Percentiles rank a stretch among this genome's conserved stretches.
Conservation (phyloP, 2,329 filamentous ascomycete species). For the Fusarium poae region DNA sequence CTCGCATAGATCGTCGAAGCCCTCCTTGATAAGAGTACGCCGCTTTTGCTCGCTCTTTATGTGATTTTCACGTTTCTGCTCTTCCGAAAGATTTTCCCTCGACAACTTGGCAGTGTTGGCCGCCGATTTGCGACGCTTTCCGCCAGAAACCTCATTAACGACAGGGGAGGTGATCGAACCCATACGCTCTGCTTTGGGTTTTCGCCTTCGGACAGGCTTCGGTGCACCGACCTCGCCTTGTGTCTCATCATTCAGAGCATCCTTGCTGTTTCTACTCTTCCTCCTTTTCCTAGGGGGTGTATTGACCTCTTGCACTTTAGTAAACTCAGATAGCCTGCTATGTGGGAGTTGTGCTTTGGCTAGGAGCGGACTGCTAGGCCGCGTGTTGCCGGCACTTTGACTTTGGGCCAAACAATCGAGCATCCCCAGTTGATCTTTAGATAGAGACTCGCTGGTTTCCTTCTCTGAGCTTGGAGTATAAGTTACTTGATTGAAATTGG, state of each 20-base stretch:
- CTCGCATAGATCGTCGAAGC: constrained; percentile 82
- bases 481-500: constrained; percentile 69
- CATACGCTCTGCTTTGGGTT: constrained; percentile 60
- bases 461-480: constrained; percentile 69
- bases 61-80: constrained; percentile 87
- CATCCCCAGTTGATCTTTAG: constrained; percentile 67
- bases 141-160: constrained; percentile 53
- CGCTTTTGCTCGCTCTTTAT: constrained; percentile 91
- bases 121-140: constrained; percentile 66
- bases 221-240: constrained; percentile 54
- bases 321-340: constrained; percentile 38
- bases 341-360: constrained; percentile 33
- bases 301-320: constrained; percentile 56
- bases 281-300: constrained; percentile 65
- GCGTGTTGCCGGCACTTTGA: constrained; percentile 70
- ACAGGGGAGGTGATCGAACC: constrained; percentile 50
- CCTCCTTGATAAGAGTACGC: constrained; percentile 82
- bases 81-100: constrained; percentile 81
- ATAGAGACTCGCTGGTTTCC: constrained; percentile 69
- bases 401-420: constrained; percentile 69
- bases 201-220: constrained; percentile 60
- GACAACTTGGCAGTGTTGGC: constrained; percentile 59
- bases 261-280: constrained; percentile 66
- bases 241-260: constrained; percentile 57
- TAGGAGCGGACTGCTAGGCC: constrained; percentile 66